A percentile compares a stretch with the other conserved stretches of the same genome.
phyloP scores from a whole-genome alignment of 2,329 filamentous ascomycete genomes.

The Hymenoscyphus fructigenus region DNA sequence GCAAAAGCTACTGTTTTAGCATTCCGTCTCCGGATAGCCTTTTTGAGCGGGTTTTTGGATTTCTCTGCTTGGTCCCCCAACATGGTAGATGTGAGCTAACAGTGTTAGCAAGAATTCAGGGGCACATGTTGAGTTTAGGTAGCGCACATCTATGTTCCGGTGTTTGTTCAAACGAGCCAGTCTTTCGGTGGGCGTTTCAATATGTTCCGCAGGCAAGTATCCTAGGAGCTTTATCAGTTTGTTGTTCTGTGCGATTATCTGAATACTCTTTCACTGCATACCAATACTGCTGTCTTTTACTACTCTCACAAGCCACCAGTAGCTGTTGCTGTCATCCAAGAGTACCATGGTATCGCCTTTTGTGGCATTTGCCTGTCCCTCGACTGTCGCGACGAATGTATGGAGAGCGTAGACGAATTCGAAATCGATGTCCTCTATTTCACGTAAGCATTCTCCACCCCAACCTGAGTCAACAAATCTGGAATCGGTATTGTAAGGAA shows the following conservation, averaged over 20 bases:
- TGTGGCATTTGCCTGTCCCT: slow-evolving; percentile 96
- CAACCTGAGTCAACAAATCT: slow-evolving; percentile 71
- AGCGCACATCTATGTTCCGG: slow-evolving; percentile 88
- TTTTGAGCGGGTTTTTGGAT: slow-evolving; percentile 71
- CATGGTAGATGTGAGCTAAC: slow-evolving; percentile 67
- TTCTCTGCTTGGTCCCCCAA: slow-evolving; percentile 70
- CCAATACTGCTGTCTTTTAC: slow-evolving; percentile 96
- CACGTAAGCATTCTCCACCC: slow-evolving; percentile 82
- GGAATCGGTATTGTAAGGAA: slow-evolving; percentile 49
- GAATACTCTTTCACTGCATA: slow-evolving; percentile 33
- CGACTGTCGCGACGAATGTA: slow-evolving; percentile 95
- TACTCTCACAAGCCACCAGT: slow-evolving; percentile 98
- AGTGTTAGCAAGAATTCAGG: slow-evolving; percentile 14
- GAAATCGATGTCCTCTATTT: slow-evolving; percentile 98
- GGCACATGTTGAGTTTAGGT: neutral
- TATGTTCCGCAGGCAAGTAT: slow-evolving; percentile 95
- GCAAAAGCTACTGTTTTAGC: slow-evolving; percentile 71
- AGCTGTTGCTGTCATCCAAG: slow-evolving; percentile 97
- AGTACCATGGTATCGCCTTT: slow-evolving; percentile 99
- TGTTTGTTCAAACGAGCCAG: slow-evolving; percentile 95
- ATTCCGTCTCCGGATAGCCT: slow-evolving; percentile 68
- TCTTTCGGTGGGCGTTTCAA: slow-evolving; percentile 94
- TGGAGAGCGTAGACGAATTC: slow-evolving; percentile 98
- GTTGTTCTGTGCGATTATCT: neutral
- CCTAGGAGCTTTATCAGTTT: slow-evolving; percentile 50